These are phyloP conservation scores for Xylaria curta DNA, from an alignment of 495 filamentous ascomycete species.

Conservation along the genomic window DNA sequence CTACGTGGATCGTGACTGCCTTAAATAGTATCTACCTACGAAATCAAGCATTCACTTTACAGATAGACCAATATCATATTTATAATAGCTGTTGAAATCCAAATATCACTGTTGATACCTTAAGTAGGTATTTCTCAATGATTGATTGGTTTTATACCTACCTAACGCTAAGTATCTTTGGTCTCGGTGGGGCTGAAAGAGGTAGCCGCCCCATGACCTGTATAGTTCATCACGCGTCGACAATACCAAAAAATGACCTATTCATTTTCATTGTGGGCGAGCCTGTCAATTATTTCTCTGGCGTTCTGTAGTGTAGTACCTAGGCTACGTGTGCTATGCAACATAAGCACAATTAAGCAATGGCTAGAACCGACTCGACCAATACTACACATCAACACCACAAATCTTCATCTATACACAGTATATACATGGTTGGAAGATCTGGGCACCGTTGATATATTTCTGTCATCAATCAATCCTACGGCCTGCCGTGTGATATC, in stretches of 20 bases:
- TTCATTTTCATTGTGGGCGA: neutral
- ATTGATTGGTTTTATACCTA: neutral
- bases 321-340: no score
- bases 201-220: neutral
- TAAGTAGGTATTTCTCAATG: neutral
- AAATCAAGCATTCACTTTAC: neutral
- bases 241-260: neutral
- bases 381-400: neutral
- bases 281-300: no score
- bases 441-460: neutral
- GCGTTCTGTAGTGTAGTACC: no score
- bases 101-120: no score
- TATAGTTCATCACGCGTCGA: neutral
- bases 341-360: no score
- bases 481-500: neutral
- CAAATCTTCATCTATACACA: neutral
- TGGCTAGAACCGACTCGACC: no score
- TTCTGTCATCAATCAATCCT: neutral
- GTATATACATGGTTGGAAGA: neutral
- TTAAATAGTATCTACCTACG: neutral
- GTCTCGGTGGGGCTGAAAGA: neutral
- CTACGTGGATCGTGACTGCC: neutral
- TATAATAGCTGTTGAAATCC: neutral
- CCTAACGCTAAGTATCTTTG: neutral
- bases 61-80: neutral